A percentile compares a stretch with the other conserved stretches of the same genome.
These are phyloP conservation scores for Annulohypoxylon stygium DNA, from an alignment of 495 filamentous ascomycete species.

Conservation along the genomic window DNA sequence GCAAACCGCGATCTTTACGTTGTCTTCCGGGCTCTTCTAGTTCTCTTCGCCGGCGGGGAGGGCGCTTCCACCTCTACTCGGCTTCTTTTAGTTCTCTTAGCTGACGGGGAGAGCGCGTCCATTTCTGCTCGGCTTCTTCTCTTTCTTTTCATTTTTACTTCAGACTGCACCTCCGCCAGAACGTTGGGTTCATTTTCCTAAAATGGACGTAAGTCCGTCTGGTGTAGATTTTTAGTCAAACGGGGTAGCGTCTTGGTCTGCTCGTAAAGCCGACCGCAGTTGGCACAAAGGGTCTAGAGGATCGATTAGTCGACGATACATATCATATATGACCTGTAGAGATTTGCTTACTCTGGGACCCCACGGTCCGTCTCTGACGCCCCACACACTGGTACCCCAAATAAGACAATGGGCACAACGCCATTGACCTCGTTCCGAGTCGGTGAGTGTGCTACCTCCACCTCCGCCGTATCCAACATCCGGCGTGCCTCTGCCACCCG, in stretches of 20 bases:
- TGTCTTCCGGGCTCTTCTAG: not conserved
- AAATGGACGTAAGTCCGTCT: conserved; percentile 54
- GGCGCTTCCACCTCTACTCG: not conserved
- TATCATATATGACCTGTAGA: not conserved
- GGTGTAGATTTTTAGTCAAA: conserved; percentile 84
- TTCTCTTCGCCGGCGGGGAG: not conserved
- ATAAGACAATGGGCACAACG: conserved; percentile 90
- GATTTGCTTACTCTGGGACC: conserved; percentile 79
- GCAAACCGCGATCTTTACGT: conserved; percentile 7
- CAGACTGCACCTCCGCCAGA: not conserved
- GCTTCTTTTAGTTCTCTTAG: not conserved
- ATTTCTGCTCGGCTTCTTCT: not conserved
- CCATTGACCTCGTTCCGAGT: conserved; percentile 88
- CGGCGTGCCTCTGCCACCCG: conserved; percentile 77
- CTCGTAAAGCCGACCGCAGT: conserved; percentile 91
- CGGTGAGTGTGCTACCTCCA: conserved; percentile 75
- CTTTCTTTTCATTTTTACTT: not conserved
- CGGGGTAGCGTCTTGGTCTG: conserved; percentile 86
- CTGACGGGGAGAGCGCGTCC: too few species aligned
- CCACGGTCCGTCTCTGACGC: conserved; percentile 88
- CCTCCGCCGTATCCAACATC: conserved; percentile 75
- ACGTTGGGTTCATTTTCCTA: conserved; percentile 41
- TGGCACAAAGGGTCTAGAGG: conserved; percentile 86
- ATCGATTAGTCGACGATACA: conserved; percentile 33
- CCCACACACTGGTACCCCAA: conserved; percentile 93